Evolutionary conservation across 2,329 filamentous ascomycete species (phyloP).

Genomic region (Fusarium odoratissimum): DNA sequence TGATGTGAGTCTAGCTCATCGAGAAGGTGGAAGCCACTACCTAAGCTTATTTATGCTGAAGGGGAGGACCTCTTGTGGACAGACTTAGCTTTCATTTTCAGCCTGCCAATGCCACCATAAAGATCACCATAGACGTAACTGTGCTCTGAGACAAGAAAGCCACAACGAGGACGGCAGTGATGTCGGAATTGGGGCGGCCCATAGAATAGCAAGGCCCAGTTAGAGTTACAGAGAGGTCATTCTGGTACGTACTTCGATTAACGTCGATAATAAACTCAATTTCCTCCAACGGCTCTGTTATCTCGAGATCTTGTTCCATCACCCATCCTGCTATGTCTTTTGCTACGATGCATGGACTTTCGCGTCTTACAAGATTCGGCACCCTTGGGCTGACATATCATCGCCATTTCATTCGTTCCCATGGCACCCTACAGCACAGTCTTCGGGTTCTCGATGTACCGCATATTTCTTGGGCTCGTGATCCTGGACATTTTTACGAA

Average conservation of each 20-base stretch:
- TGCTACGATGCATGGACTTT: background rate
- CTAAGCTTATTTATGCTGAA: background rate
- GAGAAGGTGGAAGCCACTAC: background rate
- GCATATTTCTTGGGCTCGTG: background rate
- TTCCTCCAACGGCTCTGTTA: background rate
- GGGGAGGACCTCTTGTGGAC: background rate
- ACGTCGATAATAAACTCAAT: background rate
- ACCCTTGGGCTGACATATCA: background rate
- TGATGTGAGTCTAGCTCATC: accelerated
- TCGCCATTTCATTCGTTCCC: background rate
- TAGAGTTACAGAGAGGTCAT: background rate
- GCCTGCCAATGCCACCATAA: accelerated
- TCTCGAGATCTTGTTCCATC: too few relatives aligned
- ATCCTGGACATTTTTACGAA: background rate
- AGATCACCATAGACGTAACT: accelerated
- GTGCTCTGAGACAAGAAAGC: background rate
- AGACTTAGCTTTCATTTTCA: accelerated
- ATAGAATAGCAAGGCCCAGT: too few relatives aligned
- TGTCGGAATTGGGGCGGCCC: background rate
- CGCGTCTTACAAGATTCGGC: background rate
- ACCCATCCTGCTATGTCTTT: background rate
- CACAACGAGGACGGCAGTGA: background rate
- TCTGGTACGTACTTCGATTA: background rate
- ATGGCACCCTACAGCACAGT: background rate
- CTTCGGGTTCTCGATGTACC: background rate